Percentiles rank a stretch among this genome's conserved stretches.
These are phyloP conservation scores for Saturnispora diversa DNA, from an alignment of 805 yeast genomes.

Conservation along the genomic window DNA sequence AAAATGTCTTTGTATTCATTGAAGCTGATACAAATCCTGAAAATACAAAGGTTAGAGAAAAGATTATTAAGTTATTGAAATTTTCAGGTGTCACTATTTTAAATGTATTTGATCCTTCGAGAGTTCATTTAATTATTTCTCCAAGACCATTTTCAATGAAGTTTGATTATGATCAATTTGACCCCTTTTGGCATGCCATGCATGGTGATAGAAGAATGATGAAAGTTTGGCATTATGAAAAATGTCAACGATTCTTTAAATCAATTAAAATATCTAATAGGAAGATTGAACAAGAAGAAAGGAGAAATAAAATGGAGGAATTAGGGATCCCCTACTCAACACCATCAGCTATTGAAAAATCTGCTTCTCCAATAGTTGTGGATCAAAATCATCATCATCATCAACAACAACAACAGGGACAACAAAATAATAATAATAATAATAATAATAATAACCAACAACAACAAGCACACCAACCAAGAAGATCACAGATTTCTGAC, in stretches of 20 bases:
- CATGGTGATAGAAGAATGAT: slow-evolving; percentile 32
- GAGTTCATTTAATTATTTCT: slow-evolving; percentile 41
- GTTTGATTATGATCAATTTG: slow-evolving; percentile 34
- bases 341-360: slow-evolving; percentile 7
- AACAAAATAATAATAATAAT: neutral
- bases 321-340: slow-evolving; percentile 7
- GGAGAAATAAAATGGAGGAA: slow-evolving; percentile 11
- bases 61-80: slow-evolving; percentile 37
- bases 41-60: slow-evolving; percentile 29
- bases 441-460: neutral
- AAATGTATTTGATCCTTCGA: slow-evolving; percentile 37
- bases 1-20: slow-evolving; percentile 39
- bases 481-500: slow-evolving; percentile 19
- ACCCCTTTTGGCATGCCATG: slow-evolving; percentile 39
- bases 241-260: slow-evolving; percentile 47
- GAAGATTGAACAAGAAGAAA: slow-evolving; percentile 27
- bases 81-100: slow-evolving; percentile 42
- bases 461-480: neutral
- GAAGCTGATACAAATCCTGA: slow-evolving; percentile 36
- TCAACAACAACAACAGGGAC: neutral
- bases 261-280: slow-evolving; percentile 38
- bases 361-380: slow-evolving; percentile 6
- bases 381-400: neutral
- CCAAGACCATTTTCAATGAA: slow-evolving; percentile 35
- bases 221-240: slow-evolving; percentile 54